Evolutionary conservation across 2,329 filamentous ascomycete species (phyloP).

Genomic region (Ceratocystis ficicola): DNA sequence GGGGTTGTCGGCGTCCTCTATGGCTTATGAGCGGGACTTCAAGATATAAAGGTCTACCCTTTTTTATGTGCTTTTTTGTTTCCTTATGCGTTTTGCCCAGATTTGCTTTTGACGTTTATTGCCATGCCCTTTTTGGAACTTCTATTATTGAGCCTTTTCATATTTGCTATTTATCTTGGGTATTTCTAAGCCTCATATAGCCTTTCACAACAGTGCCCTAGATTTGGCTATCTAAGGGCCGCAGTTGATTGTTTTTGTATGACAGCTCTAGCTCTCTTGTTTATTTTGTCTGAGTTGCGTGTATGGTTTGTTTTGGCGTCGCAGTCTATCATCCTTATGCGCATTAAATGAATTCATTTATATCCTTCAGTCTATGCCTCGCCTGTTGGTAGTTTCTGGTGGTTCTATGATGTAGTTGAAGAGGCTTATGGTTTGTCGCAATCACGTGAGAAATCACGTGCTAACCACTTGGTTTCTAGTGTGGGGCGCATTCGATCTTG

Average conservation of each 20-base stretch:
- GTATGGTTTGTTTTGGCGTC: neutral
- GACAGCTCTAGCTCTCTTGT: neutral
- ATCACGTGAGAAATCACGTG: too few species aligned
- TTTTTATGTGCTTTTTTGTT: slow-evolving; percentile 7
- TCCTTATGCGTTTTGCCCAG: slow-evolving; percentile 16
- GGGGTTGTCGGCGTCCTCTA: slow-evolving; percentile 11
- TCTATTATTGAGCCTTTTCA: too few species aligned
- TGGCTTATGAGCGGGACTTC: neutral
- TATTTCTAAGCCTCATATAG: neutral
- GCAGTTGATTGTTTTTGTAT: neutral
- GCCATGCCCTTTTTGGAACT: neutral
- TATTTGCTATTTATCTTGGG: neutral
- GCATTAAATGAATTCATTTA: neutral
- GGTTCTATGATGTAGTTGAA: neutral
- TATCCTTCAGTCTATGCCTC: neutral
- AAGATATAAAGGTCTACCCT: neutral
- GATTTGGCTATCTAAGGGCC: too few species aligned
- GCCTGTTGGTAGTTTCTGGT: neutral
- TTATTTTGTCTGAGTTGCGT: neutral
- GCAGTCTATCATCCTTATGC: neutral
- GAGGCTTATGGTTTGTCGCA: too few species aligned
- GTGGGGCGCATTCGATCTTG: neutral
- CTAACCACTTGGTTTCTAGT: neutral
- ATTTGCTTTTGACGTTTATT: slow-evolving; percentile 4
- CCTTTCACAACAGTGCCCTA: too few species aligned